Conservation (phyloP, 371 early-diverging fungal species). For the Mortierella sp. region DNA sequence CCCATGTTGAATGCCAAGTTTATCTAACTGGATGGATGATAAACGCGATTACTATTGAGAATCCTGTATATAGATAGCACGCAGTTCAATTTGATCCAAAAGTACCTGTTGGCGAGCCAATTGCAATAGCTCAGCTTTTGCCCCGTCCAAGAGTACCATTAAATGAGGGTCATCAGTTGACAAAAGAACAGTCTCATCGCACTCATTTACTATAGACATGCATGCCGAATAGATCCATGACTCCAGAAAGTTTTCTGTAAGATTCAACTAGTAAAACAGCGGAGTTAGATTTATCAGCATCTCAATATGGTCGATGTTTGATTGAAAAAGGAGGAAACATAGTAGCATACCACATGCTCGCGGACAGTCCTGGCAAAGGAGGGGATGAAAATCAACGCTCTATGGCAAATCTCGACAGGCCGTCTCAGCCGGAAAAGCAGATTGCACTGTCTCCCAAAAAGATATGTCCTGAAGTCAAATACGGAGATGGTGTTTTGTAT, state of each 20-base stretch:
- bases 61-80: background rate
- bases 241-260: conserved; percentile 74
- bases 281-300: background rate
- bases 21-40: conserved; percentile 70
- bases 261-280: conserved; percentile 47
- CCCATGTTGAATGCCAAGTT: conserved; percentile 72
- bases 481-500: conserved; percentile 91
- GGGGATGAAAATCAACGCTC: conserved; percentile 82
- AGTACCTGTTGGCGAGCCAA: conserved; percentile 78
- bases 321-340: background rate
- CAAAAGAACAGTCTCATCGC: conserved; percentile 75
- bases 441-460: conserved; percentile 90
- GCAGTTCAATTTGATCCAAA: background rate
- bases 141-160: conserved; percentile 72
- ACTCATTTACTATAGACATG: conserved; percentile 81
- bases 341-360: conserved; percentile 71
- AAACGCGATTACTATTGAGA: background rate
- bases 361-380: conserved; percentile 78
- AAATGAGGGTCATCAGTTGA: conserved; percentile 60
- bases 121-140: conserved; percentile 83
- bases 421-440: conserved; percentile 78
- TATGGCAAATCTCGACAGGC: conserved; percentile 75
- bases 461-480: conserved; percentile 95
- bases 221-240: conserved; percentile 87
- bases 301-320: background rate